These are phyloP conservation scores for Talinum fruticosum DNA, from an alignment of 148 eudicot species.

Conservation along the genomic window DNA sequence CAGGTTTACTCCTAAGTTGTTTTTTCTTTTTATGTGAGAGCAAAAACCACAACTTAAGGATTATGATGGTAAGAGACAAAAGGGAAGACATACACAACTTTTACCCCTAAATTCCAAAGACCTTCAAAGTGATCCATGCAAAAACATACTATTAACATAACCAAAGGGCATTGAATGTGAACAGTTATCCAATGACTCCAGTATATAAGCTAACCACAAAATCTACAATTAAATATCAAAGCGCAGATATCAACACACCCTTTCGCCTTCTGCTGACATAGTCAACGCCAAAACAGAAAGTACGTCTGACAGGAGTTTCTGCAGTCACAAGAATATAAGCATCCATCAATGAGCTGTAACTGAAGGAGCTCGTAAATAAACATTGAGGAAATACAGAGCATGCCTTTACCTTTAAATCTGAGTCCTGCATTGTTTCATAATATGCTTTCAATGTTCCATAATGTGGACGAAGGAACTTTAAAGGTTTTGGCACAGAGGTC, in stretches of 20 bases:
- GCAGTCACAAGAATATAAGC: conserved; percentile 19
- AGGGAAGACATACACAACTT: background rate
- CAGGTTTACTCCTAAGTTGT: too few species aligned
- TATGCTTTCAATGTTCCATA: conserved; percentile 77
- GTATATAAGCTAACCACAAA: background rate
- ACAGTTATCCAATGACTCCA: background rate
- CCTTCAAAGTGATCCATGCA: background rate
- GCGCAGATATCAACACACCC: conserved; percentile 46
- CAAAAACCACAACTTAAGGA: background rate
- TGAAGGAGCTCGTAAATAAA: background rate
- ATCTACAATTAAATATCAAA: background rate
- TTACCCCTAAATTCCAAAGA: background rate
- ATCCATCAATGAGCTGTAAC: conserved; percentile 13
- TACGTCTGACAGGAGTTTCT: conserved; percentile 88
- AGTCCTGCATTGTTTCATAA: conserved; percentile 64
- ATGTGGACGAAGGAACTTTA: conserved; percentile 91
- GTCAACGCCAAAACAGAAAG: conserved; percentile 97
- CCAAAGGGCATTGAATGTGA: background rate
- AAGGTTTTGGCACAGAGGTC: conserved; percentile 97
- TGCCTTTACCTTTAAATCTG: conserved; percentile 62
- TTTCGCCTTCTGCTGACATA: conserved; percentile 92
- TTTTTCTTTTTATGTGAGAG: too few species aligned
- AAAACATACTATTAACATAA: background rate
- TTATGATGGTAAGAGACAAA: background rate
- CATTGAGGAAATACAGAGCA: background rate